Conservation (phyloP, 2,329 filamentous ascomycete genomes). For the Mycosphaerella sp. region DNA sequence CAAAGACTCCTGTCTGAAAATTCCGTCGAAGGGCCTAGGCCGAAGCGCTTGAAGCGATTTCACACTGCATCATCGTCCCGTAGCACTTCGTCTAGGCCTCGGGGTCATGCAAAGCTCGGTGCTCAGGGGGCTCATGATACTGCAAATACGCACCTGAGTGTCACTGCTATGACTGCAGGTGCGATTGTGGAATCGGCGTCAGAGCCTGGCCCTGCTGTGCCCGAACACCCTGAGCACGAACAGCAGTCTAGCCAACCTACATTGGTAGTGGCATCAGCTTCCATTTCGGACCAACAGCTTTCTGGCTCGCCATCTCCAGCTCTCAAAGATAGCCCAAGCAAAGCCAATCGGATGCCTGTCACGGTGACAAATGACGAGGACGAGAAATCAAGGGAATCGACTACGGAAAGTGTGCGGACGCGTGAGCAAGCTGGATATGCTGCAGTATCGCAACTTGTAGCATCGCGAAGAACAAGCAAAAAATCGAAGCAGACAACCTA, state of each 20-base stretch:
- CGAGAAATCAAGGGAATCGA: slow-evolving; percentile 13
- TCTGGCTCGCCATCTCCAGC: slow-evolving; percentile 5
- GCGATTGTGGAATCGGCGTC: not conserved
- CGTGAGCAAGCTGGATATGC: slow-evolving; percentile 35
- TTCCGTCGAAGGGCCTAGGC: slow-evolving; percentile 18
- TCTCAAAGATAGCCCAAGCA: slow-evolving; percentile 26
- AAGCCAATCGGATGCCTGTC: slow-evolving; percentile 24
- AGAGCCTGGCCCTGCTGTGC: too few relatives aligned
- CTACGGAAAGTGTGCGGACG: slow-evolving; percentile 27
- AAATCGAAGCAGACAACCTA: slow-evolving; percentile 17
- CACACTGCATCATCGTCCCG: not conserved
- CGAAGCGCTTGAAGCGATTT: slow-evolving; percentile 10
- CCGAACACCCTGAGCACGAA: not conserved
- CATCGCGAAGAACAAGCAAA: slow-evolving; percentile 10
- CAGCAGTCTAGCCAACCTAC: not conserved
- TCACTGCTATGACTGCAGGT: not conserved
- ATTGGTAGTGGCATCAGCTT: not conserved
- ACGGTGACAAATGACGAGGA: slow-evolving; percentile 14
- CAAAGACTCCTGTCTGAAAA: slow-evolving; percentile 1
- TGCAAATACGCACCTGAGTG: not conserved
- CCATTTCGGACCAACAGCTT: not conserved
- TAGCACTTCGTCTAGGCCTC: not conserved
- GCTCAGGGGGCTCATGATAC: not conserved
- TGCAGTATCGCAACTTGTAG: slow-evolving; percentile 31
- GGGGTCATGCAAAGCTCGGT: not conserved